Conservation (phyloP, 2,329 filamentous ascomycete genomes). For the Fusarium sp. region DNA sequence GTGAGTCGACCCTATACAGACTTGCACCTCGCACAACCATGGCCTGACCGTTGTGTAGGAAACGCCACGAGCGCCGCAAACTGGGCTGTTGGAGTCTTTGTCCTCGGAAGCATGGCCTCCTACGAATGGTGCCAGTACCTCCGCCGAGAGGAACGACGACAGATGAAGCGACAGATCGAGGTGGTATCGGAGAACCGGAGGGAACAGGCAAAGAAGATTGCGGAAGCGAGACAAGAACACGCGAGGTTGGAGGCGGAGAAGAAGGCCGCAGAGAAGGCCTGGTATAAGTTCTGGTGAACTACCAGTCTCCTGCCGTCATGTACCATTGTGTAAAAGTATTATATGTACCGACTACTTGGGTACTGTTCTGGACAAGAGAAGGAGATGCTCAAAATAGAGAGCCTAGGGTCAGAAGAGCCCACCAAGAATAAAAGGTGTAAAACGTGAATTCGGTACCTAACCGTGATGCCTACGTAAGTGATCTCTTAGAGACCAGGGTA, state of each 20-base stretch:
- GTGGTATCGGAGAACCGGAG: conserved; percentile 64
- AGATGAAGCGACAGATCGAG: conserved; percentile 88
- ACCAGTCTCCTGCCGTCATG: conserved; percentile 16
- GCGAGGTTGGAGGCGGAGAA: conserved; percentile 48
- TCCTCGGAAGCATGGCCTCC: conserved; percentile 74
- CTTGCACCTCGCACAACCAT: background rate
- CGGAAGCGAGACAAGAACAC: conserved; percentile 54
- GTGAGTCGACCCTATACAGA: conserved; percentile 61
- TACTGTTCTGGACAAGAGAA: conserved; percentile 12
- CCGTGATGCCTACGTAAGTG: conserved; percentile 9
- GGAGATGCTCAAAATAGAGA: conserved; percentile 24
- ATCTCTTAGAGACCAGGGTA: conserved; percentile 32
- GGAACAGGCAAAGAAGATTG: conserved; percentile 59
- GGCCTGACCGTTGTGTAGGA: conserved; percentile 42
- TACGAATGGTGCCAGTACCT: conserved; percentile 88
- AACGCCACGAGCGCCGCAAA: conserved; percentile 71
- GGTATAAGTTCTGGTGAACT: conserved; percentile 69
- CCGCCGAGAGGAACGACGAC: conserved; percentile 79
- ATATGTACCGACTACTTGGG: conserved; percentile 27
- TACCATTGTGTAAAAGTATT: conserved; percentile 42
- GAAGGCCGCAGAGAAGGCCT: conserved; percentile 55
- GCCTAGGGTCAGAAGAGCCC: conserved; percentile 3
- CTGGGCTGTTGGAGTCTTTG: conserved; percentile 86
- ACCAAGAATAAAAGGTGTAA: background rate
- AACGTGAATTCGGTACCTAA: conserved; percentile 6